phyloP scores from a whole-genome alignment of 441 rosid species.

The Lepidium campestre region DNA sequence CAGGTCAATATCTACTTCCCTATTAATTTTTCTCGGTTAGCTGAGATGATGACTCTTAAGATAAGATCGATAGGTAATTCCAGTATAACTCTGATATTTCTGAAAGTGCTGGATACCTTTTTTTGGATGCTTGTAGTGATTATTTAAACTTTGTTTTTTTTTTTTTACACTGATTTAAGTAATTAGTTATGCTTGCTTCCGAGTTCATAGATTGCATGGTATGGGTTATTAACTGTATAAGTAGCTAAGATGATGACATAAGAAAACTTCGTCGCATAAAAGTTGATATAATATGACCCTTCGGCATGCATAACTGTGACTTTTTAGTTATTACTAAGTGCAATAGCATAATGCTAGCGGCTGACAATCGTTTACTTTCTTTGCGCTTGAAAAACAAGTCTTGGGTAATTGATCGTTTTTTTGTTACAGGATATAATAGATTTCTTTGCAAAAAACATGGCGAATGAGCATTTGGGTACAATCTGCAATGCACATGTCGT shows the following conservation, averaged over 20 bases:
- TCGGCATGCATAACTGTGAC: slow-evolving; percentile 2
- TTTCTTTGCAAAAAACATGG: slow-evolving; percentile 68
- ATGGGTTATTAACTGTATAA: not conserved
- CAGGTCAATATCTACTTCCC: slow-evolving; percentile 39
- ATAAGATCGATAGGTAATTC: not conserved
- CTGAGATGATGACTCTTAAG: not conserved
- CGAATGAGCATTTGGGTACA: slow-evolving; percentile 62
- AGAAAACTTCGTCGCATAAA: not conserved
- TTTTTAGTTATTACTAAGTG: not conserved
- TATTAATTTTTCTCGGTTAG: not conserved
- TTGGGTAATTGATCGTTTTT: slow-evolving; percentile 1
- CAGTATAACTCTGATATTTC: not conserved
- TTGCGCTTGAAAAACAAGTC: not conserved
- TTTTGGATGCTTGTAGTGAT: slow-evolving; percentile 8
- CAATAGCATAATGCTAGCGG: not conserved
- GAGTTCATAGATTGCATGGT: not conserved
- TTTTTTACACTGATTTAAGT: not conserved
- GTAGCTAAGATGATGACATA: not conserved
- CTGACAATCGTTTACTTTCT: not conserved
- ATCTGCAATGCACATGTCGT: slow-evolving; percentile 91
- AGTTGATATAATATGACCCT: not conserved
- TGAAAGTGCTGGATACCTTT: not conserved
- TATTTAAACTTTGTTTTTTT: too few relatives aligned
- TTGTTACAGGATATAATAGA: slow-evolving; percentile 67
- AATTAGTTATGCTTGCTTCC: not conserved